These are phyloP conservation scores for Xylaria sp. DNA, from an alignment of 2,329 filamentous ascomycete species.

Conservation along the genomic window DNA sequence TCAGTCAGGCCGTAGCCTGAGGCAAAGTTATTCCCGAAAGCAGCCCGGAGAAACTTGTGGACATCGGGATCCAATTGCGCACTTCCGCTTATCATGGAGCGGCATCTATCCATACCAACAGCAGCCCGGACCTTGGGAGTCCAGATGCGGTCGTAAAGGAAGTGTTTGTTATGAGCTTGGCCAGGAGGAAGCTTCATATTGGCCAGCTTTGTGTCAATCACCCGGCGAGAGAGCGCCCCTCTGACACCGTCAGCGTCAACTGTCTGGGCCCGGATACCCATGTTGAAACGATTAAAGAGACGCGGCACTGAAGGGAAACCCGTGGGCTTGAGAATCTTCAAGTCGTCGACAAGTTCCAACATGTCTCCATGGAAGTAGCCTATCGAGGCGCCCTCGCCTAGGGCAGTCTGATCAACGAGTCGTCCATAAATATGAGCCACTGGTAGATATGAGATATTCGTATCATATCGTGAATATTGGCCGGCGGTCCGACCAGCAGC, in stretches of 20 bases:
- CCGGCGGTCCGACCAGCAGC: conserved; percentile 67
- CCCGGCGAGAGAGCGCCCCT: conserved; percentile 81
- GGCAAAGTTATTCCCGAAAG: conserved; percentile 79
- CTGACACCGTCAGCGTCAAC: conserved; percentile 81
- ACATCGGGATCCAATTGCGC: conserved; percentile 90
- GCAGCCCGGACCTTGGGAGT: conserved; percentile 85
- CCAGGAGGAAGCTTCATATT: conserved; percentile 76
- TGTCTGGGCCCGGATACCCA: conserved; percentile 81
- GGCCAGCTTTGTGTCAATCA: conserved; percentile 82
- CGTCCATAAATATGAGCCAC: conserved; percentile 95
- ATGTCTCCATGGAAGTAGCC: conserved; percentile 97
- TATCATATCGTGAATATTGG: conserved; percentile 63
- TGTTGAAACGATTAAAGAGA: conserved; percentile 89
- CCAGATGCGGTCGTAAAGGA: conserved; percentile 88
- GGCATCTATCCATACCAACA: conserved; percentile 79
- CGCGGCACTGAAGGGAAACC: conserved; percentile 89
- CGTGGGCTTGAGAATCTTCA: conserved; percentile 87
- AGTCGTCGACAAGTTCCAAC: conserved; percentile 84
- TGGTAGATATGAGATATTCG: conserved; percentile 87
- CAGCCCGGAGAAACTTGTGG: conserved; percentile 87
- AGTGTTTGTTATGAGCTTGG: conserved; percentile 81
- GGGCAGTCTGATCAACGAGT: conserved; percentile 78
- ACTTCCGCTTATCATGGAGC: conserved; percentile 84
- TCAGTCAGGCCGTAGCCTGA: conserved; percentile 97
- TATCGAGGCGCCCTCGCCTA: conserved; percentile 78